phyloP scores from a whole-genome alignment of 306 rosid genomes.

The Pyrus betulifolia region DNA sequence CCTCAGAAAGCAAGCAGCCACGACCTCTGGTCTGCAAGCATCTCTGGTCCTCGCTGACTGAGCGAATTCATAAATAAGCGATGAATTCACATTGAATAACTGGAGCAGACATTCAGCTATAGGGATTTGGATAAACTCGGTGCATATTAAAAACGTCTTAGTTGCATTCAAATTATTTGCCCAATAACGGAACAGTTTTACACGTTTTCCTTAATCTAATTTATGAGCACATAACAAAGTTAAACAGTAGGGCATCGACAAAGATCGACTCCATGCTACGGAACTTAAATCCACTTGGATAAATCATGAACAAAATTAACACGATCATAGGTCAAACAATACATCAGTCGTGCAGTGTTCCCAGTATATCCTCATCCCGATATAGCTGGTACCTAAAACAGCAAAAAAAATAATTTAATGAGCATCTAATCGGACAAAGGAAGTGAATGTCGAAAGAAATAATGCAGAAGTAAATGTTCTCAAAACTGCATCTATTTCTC shows the following conservation, averaged over 20 bases:
- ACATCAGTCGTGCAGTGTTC: slow-evolving; percentile 47
- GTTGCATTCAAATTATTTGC: not conserved
- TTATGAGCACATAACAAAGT: not conserved
- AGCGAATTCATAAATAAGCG: too few species aligned
- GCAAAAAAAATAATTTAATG: not conserved
- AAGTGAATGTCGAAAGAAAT: too few species aligned
- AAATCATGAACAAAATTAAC: not conserved
- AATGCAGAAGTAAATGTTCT: too few species aligned
- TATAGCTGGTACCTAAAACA: not conserved
- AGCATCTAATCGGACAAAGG: not conserved
- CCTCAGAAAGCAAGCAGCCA: too few species aligned
- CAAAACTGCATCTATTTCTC: too few species aligned
- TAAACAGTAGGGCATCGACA: not conserved
- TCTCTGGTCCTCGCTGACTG: too few species aligned
- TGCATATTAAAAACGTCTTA: not conserved
- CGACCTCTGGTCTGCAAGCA: too few species aligned
- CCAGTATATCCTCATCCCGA: slow-evolving; percentile 23
- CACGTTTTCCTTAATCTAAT: not conserved
- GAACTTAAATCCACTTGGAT: not conserved
- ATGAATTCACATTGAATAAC: too few species aligned
- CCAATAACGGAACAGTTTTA: not conserved
- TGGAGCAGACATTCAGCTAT: too few species aligned
- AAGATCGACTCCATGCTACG: not conserved
- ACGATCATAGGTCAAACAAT: not conserved
- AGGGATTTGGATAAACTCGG: too few species aligned